phyloP scores from a whole-genome alignment of 2,329 filamentous ascomycete genomes.

The Eurotiales sp. region DNA sequence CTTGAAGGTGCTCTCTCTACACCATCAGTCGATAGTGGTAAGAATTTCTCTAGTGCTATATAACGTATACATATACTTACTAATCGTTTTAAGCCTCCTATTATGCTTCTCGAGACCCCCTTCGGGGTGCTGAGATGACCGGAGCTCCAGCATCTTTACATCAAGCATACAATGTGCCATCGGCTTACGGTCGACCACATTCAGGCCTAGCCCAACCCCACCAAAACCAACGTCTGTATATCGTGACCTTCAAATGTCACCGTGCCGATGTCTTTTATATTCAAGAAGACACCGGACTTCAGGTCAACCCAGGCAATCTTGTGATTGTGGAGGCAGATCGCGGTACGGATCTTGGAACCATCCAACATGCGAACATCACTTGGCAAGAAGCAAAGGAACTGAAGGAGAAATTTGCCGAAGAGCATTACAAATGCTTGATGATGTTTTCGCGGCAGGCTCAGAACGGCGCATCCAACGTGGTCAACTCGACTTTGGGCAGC shows the following conservation, averaged over 20 bases:
- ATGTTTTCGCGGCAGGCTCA: constrained; percentile 84
- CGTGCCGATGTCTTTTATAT: constrained; percentile 96
- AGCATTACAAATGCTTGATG: constrained; percentile 98
- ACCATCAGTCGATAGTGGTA: constrained; percentile 39
- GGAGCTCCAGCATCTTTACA: constrained; percentile 35
- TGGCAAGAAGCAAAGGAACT: constrained; percentile 83
- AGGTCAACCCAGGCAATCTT: constrained; percentile 84
- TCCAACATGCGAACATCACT: constrained; percentile 81
- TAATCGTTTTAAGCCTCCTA: constrained; percentile 44
- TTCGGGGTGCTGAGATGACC: constrained; percentile 32
- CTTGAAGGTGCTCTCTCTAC: constrained; percentile 33
- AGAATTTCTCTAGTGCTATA: constrained; percentile 33
- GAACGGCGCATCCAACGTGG: constrained; percentile 38
- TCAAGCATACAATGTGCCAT: constrained; percentile 37
- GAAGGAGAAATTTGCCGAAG: constrained; percentile 87
- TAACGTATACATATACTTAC: constrained; percentile 31
- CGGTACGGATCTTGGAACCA: constrained; percentile 90
- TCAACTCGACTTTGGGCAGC: constrained; percentile 34
- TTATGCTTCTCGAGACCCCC: constrained; percentile 37
- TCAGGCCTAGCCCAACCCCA: constrained; percentile 33
- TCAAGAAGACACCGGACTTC: constrained; percentile 88
- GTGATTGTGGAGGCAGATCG: constrained; percentile 98
- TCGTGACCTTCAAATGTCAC: constrained; percentile 95
- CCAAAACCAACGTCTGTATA: constrained; percentile 54
- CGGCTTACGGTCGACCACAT: constrained; percentile 36